These are phyloP conservation scores for Simplicillium aogashimaense DNA, from an alignment of 2,329 filamentous ascomycete genomes.

Conservation along the genomic window DNA sequence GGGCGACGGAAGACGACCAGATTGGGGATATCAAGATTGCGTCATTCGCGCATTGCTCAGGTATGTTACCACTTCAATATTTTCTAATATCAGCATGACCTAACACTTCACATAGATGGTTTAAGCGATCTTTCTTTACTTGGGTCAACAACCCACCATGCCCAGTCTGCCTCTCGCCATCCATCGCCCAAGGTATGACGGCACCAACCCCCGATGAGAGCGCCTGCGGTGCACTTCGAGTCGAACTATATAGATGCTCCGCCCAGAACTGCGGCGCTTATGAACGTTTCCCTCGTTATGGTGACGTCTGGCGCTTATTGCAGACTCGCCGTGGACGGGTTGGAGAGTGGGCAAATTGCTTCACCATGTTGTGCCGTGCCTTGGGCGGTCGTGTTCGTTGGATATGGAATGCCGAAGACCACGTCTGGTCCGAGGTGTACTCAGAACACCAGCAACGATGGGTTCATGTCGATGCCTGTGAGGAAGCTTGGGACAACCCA, in stretches of 20 bases:
- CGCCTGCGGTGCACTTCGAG: slow-evolving; percentile 75
- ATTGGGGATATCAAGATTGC: slow-evolving; percentile 98
- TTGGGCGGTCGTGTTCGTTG: slow-evolving; percentile 85
- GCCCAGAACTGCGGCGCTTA: slow-evolving; percentile 63
- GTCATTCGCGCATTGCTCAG: slow-evolving; percentile 79
- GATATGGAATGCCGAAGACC: slow-evolving; percentile 97
- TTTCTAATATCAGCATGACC: neutral
- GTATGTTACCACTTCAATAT: slow-evolving; percentile 35
- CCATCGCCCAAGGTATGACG: slow-evolving; percentile 73
- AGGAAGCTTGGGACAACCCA: slow-evolving; percentile 92
- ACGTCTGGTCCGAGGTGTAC: slow-evolving; percentile 97
- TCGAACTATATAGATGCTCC: slow-evolving; percentile 86
- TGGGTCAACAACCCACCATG: slow-evolving; percentile 96
- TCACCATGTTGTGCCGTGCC: slow-evolving; percentile 94
- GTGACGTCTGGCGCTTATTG: slow-evolving; percentile 85
- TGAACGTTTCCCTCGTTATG: slow-evolving; percentile 89
- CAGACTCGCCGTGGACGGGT: slow-evolving; percentile 78
- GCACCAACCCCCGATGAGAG: slow-evolving; percentile 81
- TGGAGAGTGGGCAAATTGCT: slow-evolving; percentile 97
- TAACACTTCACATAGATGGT: slow-evolving; percentile 50
- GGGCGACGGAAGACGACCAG: slow-evolving; percentile 66
- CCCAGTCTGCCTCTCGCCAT: slow-evolving; percentile 70
- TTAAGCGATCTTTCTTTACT: slow-evolving; percentile 87
- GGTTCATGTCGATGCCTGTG: slow-evolving; percentile 94
- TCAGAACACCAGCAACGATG: slow-evolving; percentile 87